Evolutionary conservation across 2,329 filamentous ascomycete genomes (phyloP).

Genomic region (Ascochyta koolunga): DNA sequence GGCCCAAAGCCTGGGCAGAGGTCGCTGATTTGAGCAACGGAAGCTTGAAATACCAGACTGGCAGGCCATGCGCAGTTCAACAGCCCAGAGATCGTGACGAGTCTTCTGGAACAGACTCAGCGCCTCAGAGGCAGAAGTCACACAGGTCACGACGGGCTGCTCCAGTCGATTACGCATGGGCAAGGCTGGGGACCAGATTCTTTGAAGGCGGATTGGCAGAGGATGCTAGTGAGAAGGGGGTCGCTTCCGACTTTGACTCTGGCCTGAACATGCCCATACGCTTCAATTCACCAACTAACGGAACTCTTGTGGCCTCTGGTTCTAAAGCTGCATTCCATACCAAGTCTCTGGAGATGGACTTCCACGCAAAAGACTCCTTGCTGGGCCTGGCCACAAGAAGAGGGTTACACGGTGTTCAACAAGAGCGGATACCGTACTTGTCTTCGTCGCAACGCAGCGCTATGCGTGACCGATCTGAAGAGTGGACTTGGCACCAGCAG

Average conservation of each 20-base stretch:
- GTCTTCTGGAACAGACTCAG: slow-evolving; percentile 29
- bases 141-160: slow-evolving; percentile 31
- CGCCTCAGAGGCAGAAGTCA: slow-evolving; percentile 21
- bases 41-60: neutral
- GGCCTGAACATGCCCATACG: neutral
- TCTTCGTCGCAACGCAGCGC: slow-evolving; percentile 24
- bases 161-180: slow-evolving; percentile 38
- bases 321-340: slow-evolving; percentile 24
- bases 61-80: neutral
- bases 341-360: slow-evolving; percentile 26
- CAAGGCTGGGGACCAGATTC: slow-evolving; percentile 13
- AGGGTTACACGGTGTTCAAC: neutral
- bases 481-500: slow-evolving; percentile 34
- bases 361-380: slow-evolving; percentile 27
- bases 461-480: slow-evolving; percentile 17
- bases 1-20: neutral
- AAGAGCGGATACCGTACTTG: slow-evolving; percentile 36
- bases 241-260: neutral
- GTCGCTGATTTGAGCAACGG: neutral
- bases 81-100: slow-evolving; percentile 18
- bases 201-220: slow-evolving; percentile 9
- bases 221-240: neutral
- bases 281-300: slow-evolving; percentile 23
- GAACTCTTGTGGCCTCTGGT: slow-evolving; percentile 13
- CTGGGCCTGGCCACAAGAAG: slow-evolving; percentile 19